Base-by-base conservation (phyloP, 768 basidiomycete species). In the Sporobolomyces pararoseus region DNA sequence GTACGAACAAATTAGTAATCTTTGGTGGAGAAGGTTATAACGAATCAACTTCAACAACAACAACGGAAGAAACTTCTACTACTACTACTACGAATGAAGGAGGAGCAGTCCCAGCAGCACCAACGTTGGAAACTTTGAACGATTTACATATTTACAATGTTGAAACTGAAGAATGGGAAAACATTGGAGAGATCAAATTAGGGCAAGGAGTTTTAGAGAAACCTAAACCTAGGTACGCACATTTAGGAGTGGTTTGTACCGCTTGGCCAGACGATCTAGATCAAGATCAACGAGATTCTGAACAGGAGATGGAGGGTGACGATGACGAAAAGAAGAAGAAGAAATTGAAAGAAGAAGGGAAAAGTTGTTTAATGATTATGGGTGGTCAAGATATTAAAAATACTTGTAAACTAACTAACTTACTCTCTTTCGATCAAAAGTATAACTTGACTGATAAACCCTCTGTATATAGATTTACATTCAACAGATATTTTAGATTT, bases 331-430 rank as follows among this genome's bases (percentile, higher is more conserved):
- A 23, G 55, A 37, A 35, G 23, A 42, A 10, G 39, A 14, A 6
- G 21, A 34, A 19, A 35, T n/a, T n/a, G 55, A 25, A 42, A 42
- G 39, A 46, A 29, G 39, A 7, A 31, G 39, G 29, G 32, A 27
- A 31, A 10, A 59, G 58, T 80, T 84, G 87, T 44, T 84, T 99
- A 39, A 89, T 94, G 78, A 84, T 99, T 76, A 91, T 96, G 58
- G 95, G 96, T 7, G 95, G 95, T 0, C 95, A 99, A 78, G 92
- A 98, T 78, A 85, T 96, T 70, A 86, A 85, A 75, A 95, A 95
- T 60, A 72, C 71, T 25, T 72, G 71, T 72, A 21, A 76, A 66
- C 7, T 27, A 27, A 9, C 25, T 51, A n/a, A 16, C 17, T 44
- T 19, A 25, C 3, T 27, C 16, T 59, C 19, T 29, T 14, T 19